Conservation (phyloP, 371 early-diverging fungal species). For the Smittium mucronatum region DNA sequence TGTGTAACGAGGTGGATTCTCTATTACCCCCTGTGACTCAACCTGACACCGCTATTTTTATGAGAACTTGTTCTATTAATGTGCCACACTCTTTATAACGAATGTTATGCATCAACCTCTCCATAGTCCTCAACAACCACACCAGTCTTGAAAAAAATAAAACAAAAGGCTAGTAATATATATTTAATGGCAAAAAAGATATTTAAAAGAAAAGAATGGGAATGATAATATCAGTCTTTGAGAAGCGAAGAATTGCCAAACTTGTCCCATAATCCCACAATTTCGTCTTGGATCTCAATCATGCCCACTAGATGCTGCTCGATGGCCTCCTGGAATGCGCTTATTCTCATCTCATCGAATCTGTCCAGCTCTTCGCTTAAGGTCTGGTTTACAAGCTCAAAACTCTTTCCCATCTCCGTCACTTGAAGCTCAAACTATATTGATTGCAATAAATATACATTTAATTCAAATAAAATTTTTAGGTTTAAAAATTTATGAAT, state of each 20-base stretch:
- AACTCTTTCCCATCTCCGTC: conserved; percentile 43
- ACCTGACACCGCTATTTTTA: too few relatives aligned
- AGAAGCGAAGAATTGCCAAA: conserved; percentile 19
- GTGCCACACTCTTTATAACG: too few relatives aligned
- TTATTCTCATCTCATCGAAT: conserved; percentile 73
- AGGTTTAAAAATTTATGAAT: neutral
- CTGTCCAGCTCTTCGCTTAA: conserved; percentile 66
- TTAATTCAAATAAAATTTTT: neutral
- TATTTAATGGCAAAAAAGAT: too few relatives aligned
- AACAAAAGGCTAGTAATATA: too few relatives aligned
- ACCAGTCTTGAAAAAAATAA: too few relatives aligned
- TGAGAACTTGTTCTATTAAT: too few relatives aligned
- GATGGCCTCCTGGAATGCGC: conserved; percentile 62
- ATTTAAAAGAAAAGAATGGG: too few relatives aligned
- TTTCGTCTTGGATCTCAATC: conserved; percentile 73
- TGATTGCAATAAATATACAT: conserved; percentile 28
- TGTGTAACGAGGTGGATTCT: too few relatives aligned
- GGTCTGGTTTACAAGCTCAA: conserved; percentile 54
- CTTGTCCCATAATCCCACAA: conserved; percentile 55
- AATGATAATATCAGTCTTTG: neutral
- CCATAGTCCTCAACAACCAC: too few relatives aligned
- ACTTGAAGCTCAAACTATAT: conserved; percentile 41
- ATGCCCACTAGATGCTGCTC: conserved; percentile 59
- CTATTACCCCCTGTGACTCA: too few relatives aligned
- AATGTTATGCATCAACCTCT: too few relatives aligned